phyloP scores from a whole-genome alignment of 331 rosid genomes.

The Malus hybrid region DNA sequence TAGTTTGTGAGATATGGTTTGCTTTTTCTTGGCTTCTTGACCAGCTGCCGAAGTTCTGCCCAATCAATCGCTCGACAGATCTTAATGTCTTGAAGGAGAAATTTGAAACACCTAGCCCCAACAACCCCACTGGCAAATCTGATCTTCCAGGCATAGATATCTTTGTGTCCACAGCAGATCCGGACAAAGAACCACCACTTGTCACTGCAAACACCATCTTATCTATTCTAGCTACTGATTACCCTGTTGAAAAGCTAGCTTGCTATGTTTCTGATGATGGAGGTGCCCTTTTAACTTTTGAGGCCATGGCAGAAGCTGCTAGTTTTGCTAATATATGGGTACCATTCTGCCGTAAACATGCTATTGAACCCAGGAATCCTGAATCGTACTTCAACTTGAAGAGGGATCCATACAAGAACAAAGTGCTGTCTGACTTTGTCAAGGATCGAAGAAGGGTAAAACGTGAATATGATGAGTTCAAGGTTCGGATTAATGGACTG shows the following conservation, averaged over 20 bases:
- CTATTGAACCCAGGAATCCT: conserved; percentile 76
- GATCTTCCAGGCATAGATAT: conserved; percentile 85
- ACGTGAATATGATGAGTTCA: conserved; percentile 86
- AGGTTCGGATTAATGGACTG: conserved; percentile 68
- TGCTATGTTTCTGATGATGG: conserved; percentile 92
- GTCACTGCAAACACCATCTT: conserved; percentile 83
- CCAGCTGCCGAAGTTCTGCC: conserved; percentile 76
- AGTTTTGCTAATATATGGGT: conserved; percentile 79
- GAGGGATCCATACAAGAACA: conserved; percentile 78
- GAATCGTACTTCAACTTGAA: conserved; percentile 63
- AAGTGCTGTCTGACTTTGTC: conserved; percentile 69
- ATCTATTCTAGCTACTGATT: conserved; percentile 66
- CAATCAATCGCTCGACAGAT: conserved; percentile 50
- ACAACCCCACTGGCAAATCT: conserved; percentile 63
- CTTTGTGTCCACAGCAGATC: conserved; percentile 83
- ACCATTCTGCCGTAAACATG: conserved; percentile 76
- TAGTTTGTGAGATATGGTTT: conserved; percentile 85
- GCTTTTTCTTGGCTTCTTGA: conserved; percentile 88
- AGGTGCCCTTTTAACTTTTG: conserved; percentile 76
- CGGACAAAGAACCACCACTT: conserved; percentile 79
- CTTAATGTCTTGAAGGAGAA: conserved; percentile 64
- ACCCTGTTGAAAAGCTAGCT: conserved; percentile 77
- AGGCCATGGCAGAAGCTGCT: conserved; percentile 92
- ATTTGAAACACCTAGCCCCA: conserved; percentile 57
- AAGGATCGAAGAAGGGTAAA: conserved; percentile 70